phyloP scores from a whole-genome alignment of 1,284 basidiomycete species.

The Irpex rosettiformis region DNA sequence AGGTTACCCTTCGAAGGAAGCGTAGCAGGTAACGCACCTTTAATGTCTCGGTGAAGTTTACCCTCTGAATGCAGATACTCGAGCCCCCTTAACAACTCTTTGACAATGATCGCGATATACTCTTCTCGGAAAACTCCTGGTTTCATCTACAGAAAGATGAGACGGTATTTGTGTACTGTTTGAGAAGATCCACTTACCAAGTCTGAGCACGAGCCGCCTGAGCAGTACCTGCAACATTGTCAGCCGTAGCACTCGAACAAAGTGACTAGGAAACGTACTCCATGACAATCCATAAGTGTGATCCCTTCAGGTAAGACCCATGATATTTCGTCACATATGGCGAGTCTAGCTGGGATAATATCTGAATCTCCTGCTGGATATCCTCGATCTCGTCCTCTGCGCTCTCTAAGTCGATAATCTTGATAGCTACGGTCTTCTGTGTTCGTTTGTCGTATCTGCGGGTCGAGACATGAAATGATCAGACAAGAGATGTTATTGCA shows the following conservation, averaged over 20 bases:
- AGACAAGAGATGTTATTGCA: background rate
- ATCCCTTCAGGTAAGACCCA: constrained; percentile 93
- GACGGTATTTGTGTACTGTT: background rate
- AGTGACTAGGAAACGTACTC: constrained; percentile 55
- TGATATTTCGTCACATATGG: constrained; percentile 96
- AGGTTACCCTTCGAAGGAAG: background rate
- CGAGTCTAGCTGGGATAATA: constrained; percentile 96
- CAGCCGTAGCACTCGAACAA: constrained; percentile 12
- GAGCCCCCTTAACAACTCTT: constrained; percentile 88
- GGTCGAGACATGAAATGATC: background rate
- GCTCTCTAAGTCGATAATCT: constrained; percentile 98
- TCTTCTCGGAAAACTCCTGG: constrained; percentile 96
- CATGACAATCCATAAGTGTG: constrained; percentile 99
- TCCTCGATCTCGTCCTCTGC: constrained; percentile 99
- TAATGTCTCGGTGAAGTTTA: constrained; percentile 98
- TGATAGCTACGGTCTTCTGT: constrained; percentile 92
- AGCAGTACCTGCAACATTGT: constrained; percentile 62
- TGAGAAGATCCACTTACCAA: constrained; percentile 46
- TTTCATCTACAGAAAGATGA: constrained; percentile 76
- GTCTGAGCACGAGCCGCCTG: constrained; percentile 83
- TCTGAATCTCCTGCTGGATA: constrained; percentile 99
- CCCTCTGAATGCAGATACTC: constrained; percentile 96
- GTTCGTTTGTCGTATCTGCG: constrained; percentile 87
- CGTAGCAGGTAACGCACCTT: constrained; percentile 57
- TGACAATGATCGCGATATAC: constrained; percentile 95